These are phyloP conservation scores for Cladosporium sphaerospermum DNA, from an alignment of 2,329 filamentous ascomycete species.

Conservation along the genomic window DNA sequence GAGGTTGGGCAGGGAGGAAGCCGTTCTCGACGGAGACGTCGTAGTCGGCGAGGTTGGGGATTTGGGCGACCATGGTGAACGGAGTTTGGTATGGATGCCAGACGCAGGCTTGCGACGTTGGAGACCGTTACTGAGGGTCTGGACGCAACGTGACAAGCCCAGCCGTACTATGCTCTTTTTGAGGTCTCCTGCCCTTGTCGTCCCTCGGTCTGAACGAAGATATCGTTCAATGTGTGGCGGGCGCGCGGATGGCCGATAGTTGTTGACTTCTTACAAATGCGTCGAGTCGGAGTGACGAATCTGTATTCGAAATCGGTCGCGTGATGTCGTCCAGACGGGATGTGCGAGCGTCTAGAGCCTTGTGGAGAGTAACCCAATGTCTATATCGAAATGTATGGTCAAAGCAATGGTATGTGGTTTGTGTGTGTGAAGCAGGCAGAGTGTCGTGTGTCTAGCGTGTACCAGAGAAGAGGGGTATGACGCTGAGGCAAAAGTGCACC, in stretches of 20 bases:
- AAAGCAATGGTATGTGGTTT: too few species aligned
- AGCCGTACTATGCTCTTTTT: conserved; percentile 21
- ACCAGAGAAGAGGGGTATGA: too few species aligned
- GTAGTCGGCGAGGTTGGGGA: conserved; percentile 62
- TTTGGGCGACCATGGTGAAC: conserved; percentile 35
- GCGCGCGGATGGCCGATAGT: background rate
- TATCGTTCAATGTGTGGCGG: background rate
- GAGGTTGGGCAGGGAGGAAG: conserved; percentile 78
- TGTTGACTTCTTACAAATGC: too few species aligned
- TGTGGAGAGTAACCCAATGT: too few species aligned
- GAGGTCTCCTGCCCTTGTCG: background rate
- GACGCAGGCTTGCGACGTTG: conserved; percentile 33
- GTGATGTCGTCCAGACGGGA: too few species aligned
- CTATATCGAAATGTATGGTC: too few species aligned
- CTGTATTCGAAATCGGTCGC: too few species aligned
- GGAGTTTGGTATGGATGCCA: conserved; percentile 19
- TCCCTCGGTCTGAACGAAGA: background rate
- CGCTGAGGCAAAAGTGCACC: too few species aligned
- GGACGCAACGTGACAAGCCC: conserved; percentile 30
- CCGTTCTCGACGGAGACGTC: conserved; percentile 72
- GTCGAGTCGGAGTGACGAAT: too few species aligned
- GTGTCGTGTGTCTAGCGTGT: too few species aligned
- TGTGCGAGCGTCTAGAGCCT: too few species aligned
- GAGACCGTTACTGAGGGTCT: conserved; percentile 22
- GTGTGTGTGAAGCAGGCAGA: too few species aligned